These are phyloP conservation scores for Nitzschia sp. DNA, from an alignment of 108 stramenopile species.

Conservation along the genomic window DNA sequence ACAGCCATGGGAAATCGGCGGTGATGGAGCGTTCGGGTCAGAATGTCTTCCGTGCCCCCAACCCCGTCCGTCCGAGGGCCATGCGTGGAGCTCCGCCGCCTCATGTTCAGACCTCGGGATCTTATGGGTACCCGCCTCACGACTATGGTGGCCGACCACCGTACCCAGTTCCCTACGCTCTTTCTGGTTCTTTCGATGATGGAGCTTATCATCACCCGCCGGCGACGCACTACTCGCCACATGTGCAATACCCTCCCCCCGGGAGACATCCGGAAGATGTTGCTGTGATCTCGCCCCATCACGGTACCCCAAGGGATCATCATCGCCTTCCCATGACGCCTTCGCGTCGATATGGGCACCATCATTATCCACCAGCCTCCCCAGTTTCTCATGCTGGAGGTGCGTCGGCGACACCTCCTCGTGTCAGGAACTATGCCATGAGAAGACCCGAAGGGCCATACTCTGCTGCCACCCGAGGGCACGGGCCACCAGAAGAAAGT, in stretches of 20 bases:
- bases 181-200: constrained; percentile 54
- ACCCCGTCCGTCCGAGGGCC: constrained; percentile 45
- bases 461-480: constrained; percentile 37
- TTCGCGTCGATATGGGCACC: constrained; percentile 24
- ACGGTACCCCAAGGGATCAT: constrained; percentile 25
- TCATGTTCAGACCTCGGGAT: constrained; percentile 37
- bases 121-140: constrained; percentile 43
- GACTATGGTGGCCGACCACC: constrained; percentile 22
- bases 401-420: constrained; percentile 27
- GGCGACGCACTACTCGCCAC: constrained; percentile 49
- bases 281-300: constrained; percentile 59
- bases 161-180: constrained; percentile 41
- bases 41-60: constrained; percentile 44
- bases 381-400: constrained; percentile 30
- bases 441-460: constrained; percentile 41
- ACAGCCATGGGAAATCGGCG: constrained; percentile 30
- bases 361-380: constrained; percentile 57
- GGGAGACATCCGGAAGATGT: constrained; percentile 43
- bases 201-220: constrained; percentile 13
- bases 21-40: constrained; percentile 33
- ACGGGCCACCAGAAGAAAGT: constrained; percentile 17
- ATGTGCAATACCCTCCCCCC: constrained; percentile 51
- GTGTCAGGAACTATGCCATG: constrained; percentile 42
- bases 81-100: constrained; percentile 30
- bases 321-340: constrained; percentile 30